Evolutionary conservation across 768 basidiomycete species (phyloP).

Genomic region (Cystobasidium tubakii): DNA sequence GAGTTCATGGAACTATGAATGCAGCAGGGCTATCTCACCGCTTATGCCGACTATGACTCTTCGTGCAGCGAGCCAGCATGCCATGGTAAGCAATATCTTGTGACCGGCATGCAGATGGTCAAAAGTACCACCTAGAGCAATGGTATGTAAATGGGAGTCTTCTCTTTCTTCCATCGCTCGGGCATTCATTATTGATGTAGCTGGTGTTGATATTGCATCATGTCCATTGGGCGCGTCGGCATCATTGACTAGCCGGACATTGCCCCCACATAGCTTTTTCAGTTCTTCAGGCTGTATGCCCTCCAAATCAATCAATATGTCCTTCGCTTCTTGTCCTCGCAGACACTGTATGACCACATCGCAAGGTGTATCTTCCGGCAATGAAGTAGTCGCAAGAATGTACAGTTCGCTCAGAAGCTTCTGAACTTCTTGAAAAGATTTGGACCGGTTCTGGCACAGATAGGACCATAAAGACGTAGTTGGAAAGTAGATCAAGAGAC

Average conservation of each 20-base stretch:
- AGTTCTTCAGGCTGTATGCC: not conserved
- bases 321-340: not conserved
- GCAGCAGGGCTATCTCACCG: slow-evolving; percentile 53
- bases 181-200: not conserved
- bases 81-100: slow-evolving; percentile 91
- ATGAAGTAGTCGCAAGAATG: not conserved
- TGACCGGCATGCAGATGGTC: slow-evolving; percentile 97
- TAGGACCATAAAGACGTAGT: not conserved
- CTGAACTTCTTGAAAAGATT: slow-evolving; percentile 6
- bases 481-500: slow-evolving; percentile 15
- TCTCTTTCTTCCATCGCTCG: not conserved
- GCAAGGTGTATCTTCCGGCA: slow-evolving; percentile 13
- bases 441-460: not conserved
- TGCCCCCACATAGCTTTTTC: not conserved
- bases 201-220: not conserved
- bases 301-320: not conserved
- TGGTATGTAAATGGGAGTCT: slow-evolving; percentile 51
- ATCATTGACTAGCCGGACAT: not conserved
- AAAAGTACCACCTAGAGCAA: slow-evolving; percentile 91
- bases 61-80: slow-evolving; percentile 67
- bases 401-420: slow-evolving; percentile 18
- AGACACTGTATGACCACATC: slow-evolving; percentile 21
- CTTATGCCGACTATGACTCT: slow-evolving; percentile 89
- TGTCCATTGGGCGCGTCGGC: slow-evolving; percentile 11
- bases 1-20: not conserved